Evolutionary conservation across 2,329 filamentous ascomycete genomes (phyloP), one percentile per base, ranked within the genome.

Genomic region (Emmonsia crescens): DNA sequence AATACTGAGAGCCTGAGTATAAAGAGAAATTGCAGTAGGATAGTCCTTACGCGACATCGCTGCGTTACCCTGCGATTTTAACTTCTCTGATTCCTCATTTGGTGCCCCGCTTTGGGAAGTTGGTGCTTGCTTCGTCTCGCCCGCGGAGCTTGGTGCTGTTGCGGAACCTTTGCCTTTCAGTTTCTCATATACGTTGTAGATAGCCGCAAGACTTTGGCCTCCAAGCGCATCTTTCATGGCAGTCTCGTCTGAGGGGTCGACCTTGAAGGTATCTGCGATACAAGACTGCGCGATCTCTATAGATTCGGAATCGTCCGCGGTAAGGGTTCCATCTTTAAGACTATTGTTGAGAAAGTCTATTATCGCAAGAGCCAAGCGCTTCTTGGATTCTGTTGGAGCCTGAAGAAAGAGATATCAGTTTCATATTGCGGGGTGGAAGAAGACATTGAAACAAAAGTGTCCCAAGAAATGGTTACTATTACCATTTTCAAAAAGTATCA

Each of bases 21-120:
- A 99, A 67, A 89, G 81, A 68, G 90, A 86, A 73, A 97, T 91
- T 64, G 94, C 94, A 49, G 79, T 71, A 54, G 81, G 70, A 80
- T 96, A 96, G 76, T 97, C 91, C 80, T 96, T 96, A 74, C 88
- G 85, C 62, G 90, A 88, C 92, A 99, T 97, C 63, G 93, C 91
- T 60, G 90, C 86, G 78, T 99, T 99, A 68, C 94, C 94, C 72
- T 90, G 85, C 63, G 85, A 88, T 81, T 99, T 99, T 69, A 97
- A 82, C 66, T 82, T 82, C 74, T 99, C 94, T 63, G 93, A 93
- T 71, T 94, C 86, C 36, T 69, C 69, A 8, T 63, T 67, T 38
- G 62, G 64, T 21, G 58, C 56, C 12, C 62, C 64, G 14, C 14
- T 38, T 33, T 46, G 16, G 27, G 73, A 62, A 19, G 72, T 67